Conservation (phyloP, 2,329 filamentous ascomycete species). For the Alternaria brassicicola region DNA sequence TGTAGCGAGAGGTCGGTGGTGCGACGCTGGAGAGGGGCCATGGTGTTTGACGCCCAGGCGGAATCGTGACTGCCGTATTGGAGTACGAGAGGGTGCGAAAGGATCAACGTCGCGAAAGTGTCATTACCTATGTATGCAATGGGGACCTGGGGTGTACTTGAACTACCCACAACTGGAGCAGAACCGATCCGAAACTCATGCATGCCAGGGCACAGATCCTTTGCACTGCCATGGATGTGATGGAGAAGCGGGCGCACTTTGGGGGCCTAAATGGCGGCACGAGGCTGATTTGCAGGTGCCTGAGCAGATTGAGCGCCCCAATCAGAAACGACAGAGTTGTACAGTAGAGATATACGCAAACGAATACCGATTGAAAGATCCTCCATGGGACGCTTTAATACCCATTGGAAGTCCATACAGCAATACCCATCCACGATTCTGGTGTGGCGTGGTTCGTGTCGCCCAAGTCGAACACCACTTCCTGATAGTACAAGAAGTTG, state of each 20-base stretch:
- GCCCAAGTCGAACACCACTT: neutral
- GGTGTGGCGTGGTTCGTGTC: neutral
- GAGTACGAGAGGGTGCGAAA: neutral
- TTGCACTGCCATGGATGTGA: slow-evolving; percentile 1
- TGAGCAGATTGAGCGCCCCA: neutral
- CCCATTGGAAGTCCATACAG: neutral
- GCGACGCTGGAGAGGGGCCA: slow-evolving; percentile 16
- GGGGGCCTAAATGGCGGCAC: slow-evolving; percentile 10
- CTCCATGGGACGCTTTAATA: neutral
- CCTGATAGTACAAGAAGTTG: neutral
- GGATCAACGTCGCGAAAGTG: neutral
- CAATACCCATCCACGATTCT: neutral
- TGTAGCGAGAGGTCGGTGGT: slow-evolving; percentile 1
- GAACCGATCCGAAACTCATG: neutral
- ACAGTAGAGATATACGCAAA: neutral
- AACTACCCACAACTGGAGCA: neutral
- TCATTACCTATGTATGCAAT: neutral
- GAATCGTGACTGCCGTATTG: neutral
- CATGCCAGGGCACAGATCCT: neutral
- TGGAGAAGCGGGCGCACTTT: slow-evolving; percentile 1
- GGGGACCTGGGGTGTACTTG: neutral
- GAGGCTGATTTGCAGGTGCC: neutral
- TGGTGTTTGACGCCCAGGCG: neutral
- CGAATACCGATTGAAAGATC: neutral
- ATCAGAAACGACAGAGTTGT: neutral